phyloP scores from a whole-genome alignment of 2,329 filamentous ascomycete genomes.

The Fusarium protoensiforme region DNA sequence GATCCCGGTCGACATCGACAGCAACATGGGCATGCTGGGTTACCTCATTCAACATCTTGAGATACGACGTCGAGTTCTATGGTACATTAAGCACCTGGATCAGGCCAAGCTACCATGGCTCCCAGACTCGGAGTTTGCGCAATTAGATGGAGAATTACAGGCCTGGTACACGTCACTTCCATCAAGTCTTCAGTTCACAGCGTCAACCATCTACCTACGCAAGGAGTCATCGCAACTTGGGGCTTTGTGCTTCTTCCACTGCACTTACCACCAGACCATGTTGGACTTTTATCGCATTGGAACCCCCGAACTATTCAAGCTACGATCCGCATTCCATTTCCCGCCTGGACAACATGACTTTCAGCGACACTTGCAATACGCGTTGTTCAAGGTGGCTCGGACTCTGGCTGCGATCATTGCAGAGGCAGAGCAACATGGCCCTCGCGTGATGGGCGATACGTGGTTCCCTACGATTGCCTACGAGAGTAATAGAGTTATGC shows the following conservation, averaged over 20 bases:
- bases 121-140: slow-evolving; percentile 21
- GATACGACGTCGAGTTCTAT: slow-evolving; percentile 20
- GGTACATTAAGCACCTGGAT: slow-evolving; percentile 27
- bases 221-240: slow-evolving; percentile 23
- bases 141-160: slow-evolving; percentile 1
- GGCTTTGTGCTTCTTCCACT: slow-evolving; percentile 27
- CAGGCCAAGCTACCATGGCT: slow-evolving; percentile 22
- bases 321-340: slow-evolving; percentile 23
- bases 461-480: slow-evolving; percentile 30
- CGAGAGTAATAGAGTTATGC: slow-evolving; percentile 28
- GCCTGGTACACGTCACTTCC: slow-evolving; percentile 18
- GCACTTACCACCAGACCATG: slow-evolving; percentile 29
- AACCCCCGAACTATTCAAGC: slow-evolving; percentile 22
- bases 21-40: slow-evolving; percentile 24
- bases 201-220: slow-evolving; percentile 20
- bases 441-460: slow-evolving; percentile 15
- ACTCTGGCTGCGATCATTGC: slow-evolving; percentile 23
- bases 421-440: slow-evolving; percentile 23
- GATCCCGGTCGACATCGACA: slow-evolving; percentile 8
- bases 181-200: slow-evolving; percentile 12
- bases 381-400: background rate
- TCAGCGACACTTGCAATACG: slow-evolving; percentile 4
- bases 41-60: slow-evolving; percentile 24
- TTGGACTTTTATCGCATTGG: slow-evolving; percentile 27
- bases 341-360: slow-evolving; percentile 14